Conservation (phyloP, 495 filamentous ascomycete species). For the Penicillium soppii region DNA sequence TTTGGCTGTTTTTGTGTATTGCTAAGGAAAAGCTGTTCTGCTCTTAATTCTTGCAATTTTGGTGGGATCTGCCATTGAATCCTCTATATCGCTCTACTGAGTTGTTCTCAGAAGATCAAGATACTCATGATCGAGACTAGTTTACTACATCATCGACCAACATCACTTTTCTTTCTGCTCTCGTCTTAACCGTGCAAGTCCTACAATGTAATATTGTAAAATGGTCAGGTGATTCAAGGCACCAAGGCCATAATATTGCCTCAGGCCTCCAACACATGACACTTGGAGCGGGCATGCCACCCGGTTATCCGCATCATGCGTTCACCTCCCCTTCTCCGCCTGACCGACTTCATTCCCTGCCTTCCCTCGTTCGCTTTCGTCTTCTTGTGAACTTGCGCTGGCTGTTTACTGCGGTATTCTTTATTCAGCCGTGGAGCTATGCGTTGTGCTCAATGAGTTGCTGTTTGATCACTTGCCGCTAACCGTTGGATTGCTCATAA, state of each 20-base stretch:
- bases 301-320: conserved; percentile 18
- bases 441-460: conserved; percentile 41
- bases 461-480: conserved; percentile 27
- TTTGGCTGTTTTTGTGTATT: no score
- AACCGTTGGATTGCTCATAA: conserved; percentile 43
- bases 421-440: conserved; percentile 20
- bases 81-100: no score
- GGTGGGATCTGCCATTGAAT: no score
- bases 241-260: conserved; percentile 2
- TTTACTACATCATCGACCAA: no score
- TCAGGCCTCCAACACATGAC: conserved; percentile 11
- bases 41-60: no score
- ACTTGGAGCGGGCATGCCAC: conserved; percentile 15
- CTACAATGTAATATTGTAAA: background rate
- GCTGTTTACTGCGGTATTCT: conserved; percentile 10
- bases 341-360: conserved; percentile 8
- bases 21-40: no score
- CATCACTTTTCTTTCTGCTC: no score
- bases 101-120: background rate
- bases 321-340: conserved; percentile 21
- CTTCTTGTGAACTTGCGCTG: conserved; percentile 8
- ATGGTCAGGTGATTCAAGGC: background rate
- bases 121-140: no score
- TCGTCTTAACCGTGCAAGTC: no score
- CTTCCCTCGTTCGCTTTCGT: conserved; percentile 5